Percentiles rank a stretch among this genome's conserved stretches.
These are phyloP conservation scores for Suillus alpinus DNA, from an alignment of 768 basidiomycete species.

Conservation along the genomic window DNA sequence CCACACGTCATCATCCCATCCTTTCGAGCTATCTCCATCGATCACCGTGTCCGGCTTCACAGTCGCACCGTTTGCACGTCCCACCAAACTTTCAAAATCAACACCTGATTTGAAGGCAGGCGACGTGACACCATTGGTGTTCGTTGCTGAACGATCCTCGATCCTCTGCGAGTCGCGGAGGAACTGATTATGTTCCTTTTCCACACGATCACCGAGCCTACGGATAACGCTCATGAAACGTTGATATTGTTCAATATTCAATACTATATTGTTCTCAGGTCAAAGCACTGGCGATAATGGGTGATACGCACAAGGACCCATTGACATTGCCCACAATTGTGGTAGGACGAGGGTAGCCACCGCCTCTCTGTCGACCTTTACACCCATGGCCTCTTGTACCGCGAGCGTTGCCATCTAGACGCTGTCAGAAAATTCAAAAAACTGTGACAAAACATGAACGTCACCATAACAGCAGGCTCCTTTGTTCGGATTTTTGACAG, in stretches of 20 bases:
- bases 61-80: conserved; percentile 44
- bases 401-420: conserved; percentile 78
- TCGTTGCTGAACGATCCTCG: conserved; percentile 68
- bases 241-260: conserved; percentile 86
- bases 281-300: neutral
- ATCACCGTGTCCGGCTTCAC: conserved; percentile 44
- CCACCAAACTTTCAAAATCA: conserved; percentile 87
- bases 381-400: conserved; percentile 95
- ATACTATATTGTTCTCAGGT: conserved; percentile 40
- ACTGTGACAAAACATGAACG: neutral
- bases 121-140: conserved; percentile 39
- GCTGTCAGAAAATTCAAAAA: conserved; percentile 1
- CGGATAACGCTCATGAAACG: conserved; percentile 87
- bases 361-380: conserved; percentile 90
- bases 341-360: conserved; percentile 86
- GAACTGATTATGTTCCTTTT: conserved; percentile 90
- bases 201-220: conserved; percentile 80
- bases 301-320: conserved; percentile 75
- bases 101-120: conserved; percentile 47
- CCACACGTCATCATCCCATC: conserved; percentile 87
- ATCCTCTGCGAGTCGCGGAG: conserved; percentile 89
- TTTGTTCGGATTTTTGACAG: conserved; percentile 94
- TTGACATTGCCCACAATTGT: conserved; percentile 96
- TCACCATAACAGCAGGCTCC: conserved; percentile 91
- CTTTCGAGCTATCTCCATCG: conserved; percentile 31